Evolutionary conservation across 345 rosid species (phyloP).

Genomic region (Linum lewisii): DNA sequence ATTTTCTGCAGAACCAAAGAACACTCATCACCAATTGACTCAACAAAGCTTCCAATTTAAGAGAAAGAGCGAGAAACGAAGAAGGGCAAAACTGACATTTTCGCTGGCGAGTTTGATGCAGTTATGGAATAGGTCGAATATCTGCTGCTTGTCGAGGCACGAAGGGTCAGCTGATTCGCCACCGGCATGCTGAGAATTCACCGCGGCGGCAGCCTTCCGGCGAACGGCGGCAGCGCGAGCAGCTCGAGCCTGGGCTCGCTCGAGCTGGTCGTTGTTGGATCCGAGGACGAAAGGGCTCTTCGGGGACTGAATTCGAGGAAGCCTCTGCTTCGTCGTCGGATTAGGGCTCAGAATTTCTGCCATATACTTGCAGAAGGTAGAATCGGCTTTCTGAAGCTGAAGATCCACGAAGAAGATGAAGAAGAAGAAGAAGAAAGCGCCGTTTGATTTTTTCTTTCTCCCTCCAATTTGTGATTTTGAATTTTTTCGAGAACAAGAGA

Average conservation of each 20-base stretch:
- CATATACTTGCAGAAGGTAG: slow-evolving; percentile 24
- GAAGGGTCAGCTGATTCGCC: slow-evolving; percentile 23
- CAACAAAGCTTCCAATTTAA: slow-evolving; percentile 3
- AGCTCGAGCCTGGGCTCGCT: slow-evolving; percentile 87
- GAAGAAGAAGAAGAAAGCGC: not conserved
- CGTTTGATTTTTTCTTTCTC: not conserved
- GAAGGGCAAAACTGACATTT: slow-evolving; percentile 39
- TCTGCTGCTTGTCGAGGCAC: slow-evolving; percentile 66
- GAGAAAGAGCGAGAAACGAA: too few relatives aligned
- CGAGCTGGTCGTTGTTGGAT: slow-evolving; percentile 71
- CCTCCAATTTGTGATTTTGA: not conserved
- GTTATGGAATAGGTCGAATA: slow-evolving; percentile 75
- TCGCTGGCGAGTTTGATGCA: slow-evolving; percentile 96
- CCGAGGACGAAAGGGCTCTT: slow-evolving; percentile 70
- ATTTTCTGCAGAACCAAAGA: slow-evolving; percentile 45
- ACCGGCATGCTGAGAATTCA: slow-evolving; percentile 19
- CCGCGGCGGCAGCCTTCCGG: slow-evolving; percentile 40
- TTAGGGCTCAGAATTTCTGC: slow-evolving; percentile 68
- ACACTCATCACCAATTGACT: not conserved
- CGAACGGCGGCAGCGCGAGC: slow-evolving; percentile 82
- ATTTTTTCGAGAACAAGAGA: not conserved
- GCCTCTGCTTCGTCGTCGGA: slow-evolving; percentile 33
- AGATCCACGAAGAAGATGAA: not conserved
- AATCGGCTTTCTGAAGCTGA: not conserved
- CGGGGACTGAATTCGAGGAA: slow-evolving; percentile 65